Base-by-base conservation (phyloP, 768 basidiomycete species). In the Cytidiella melzeri region DNA sequence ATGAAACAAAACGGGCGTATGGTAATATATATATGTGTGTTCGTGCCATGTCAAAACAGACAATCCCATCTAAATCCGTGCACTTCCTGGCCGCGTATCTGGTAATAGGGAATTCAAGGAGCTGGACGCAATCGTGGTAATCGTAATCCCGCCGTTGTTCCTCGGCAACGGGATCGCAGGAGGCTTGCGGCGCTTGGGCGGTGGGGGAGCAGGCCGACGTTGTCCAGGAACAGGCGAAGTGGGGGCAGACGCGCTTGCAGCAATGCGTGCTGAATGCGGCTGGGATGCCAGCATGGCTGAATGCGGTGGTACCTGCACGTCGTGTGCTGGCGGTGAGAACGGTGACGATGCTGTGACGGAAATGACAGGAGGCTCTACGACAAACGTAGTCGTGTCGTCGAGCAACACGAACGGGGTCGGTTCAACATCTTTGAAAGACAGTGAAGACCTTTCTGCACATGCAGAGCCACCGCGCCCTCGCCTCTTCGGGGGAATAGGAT, bases 121-220 rank as follows among this genome's bases (percentile, higher is more conserved):
- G 30, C 30, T 34, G 24, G 62, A 65, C 19, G 73, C 69, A 36
- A 86, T 84, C 1, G 81, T 70, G 5, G 80, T 80, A 27, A 86
- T 80, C 28, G 76, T 78, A 19, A 73, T 75, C 7, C 79, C 81
- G 12, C 74, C 59, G 47, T 74, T 71, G 0, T 73, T 74, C 43
- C 62, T 69, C 25, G 69, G 71, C 12, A 55, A 48, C 1, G 87
- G 84, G 40, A 83, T 72, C 13, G 86, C 82, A 27, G 87, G 87
- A 1, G 87, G 80, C 56, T 84, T 85, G 59, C 87, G 68, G 40
- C 86, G 72, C 59, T 80, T 80, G 3, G 75, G 75, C 18, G 84
- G 83, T 9, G 81, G 75, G n/a, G 87, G 81, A 0, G 86, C 82
- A 2, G 85, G 75, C 3, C 75, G 69, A 48, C 80, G 51, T 21